Evolutionary conservation across 2,329 filamentous ascomycete species (phyloP).

Genomic region (Macrophomina phaseolina): DNA sequence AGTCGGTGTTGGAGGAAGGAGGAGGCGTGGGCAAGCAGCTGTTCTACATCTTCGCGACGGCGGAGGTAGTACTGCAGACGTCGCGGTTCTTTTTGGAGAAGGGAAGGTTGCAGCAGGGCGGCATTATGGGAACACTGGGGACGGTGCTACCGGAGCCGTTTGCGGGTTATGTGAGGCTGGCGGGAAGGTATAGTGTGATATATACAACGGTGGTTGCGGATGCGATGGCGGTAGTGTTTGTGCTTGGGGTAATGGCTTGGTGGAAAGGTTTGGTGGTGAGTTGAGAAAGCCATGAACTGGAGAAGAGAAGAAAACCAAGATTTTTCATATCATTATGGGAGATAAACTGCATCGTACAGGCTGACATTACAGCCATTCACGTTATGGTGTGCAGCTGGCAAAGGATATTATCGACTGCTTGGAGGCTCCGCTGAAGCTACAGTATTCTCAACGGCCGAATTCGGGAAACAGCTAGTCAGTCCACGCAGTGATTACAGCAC

Average conservation of each 20-base stretch:
- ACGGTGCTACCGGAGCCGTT: conserved; percentile 70
- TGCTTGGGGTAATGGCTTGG: conserved; percentile 66
- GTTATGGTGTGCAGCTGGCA: no score
- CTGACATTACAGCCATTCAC: no score
- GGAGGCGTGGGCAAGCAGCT: conserved; percentile 58
- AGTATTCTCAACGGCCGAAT: no score
- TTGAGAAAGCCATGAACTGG: neutral
- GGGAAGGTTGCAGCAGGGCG: conserved; percentile 61
- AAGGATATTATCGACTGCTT: no score
- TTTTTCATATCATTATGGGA: no score
- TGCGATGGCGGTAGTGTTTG: conserved; percentile 77
- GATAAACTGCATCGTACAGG: no score
- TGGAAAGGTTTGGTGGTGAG: conserved; percentile 46
- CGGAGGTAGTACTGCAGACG: conserved; percentile 74
- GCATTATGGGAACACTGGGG: conserved; percentile 67
- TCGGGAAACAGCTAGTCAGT: no score
- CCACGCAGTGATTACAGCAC: no score
- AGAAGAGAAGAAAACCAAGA: neutral
- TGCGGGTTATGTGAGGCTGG: conserved; percentile 65
- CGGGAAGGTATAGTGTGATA: conserved; percentile 71
- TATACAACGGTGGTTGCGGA: conserved; percentile 74
- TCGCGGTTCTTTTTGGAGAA: conserved; percentile 74
- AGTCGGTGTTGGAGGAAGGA: conserved; percentile 37
- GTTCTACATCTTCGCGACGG: conserved; percentile 82
- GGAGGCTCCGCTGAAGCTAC: no score